Percentiles rank a stretch among this genome's conserved stretches.
Conservation (phyloP, 1,139 yeast genomes). For the Scheffersomyces illinoinensis region DNA sequence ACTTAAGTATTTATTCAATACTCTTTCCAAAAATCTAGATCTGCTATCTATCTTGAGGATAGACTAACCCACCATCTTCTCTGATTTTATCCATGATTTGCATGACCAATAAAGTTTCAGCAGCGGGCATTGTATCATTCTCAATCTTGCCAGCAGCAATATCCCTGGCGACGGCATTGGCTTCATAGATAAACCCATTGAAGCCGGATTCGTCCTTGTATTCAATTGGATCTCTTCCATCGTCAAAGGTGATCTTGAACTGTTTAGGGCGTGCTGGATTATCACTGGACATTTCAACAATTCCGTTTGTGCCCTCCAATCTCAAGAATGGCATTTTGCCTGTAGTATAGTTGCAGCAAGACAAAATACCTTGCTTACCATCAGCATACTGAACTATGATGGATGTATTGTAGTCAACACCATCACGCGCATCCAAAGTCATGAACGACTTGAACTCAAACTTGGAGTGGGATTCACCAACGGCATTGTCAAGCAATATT, state of each 20-base stretch:
- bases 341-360: conserved; percentile 16
- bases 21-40: too few relatives aligned
- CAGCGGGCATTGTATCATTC: conserved; percentile 13
- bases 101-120: conserved; percentile 16
- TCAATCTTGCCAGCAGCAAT: conserved; percentile 13
- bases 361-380: conserved; percentile 20
- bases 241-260: conserved; percentile 10
- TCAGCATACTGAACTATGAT: conserved; percentile 17
- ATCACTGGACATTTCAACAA: conserved; percentile 12
- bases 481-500: conserved; percentile 36
- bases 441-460: conserved; percentile 19
- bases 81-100: conserved; percentile 15
- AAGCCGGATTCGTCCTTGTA: conserved; percentile 13
- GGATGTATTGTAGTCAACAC: conserved; percentile 17
- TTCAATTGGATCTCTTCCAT: conserved; percentile 7
- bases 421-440: conserved; percentile 19
- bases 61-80: conserved; percentile 11
- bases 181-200: conserved; percentile 19
- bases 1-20: too few relatives aligned
- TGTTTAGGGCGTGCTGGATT: conserved; percentile 19
- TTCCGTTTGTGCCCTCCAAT: conserved; percentile 22
- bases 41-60: conserved; percentile 10
- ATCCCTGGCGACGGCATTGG: conserved; percentile 17
- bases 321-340: conserved; percentile 14
- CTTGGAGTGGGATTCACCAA: conserved; percentile 12